phyloP scores from a whole-genome alignment of 768 basidiomycete genomes.

The Russula sp. region DNA sequence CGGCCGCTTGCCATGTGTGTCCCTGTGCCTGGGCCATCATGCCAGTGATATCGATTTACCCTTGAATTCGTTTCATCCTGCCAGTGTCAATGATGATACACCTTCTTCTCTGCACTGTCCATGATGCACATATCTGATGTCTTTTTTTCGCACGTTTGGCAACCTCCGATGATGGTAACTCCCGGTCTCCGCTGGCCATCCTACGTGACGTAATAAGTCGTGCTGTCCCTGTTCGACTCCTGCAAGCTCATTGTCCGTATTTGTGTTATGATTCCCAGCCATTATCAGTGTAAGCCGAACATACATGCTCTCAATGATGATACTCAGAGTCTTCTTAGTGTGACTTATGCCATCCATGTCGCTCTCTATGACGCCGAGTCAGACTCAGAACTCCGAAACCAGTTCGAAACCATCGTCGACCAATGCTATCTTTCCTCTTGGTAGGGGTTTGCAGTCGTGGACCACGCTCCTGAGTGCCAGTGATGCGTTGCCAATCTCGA shows the following conservation, averaged over 20 bases:
- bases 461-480: slow-evolving; percentile 32
- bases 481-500: slow-evolving; percentile 33
- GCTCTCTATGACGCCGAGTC: slow-evolving; percentile 21
- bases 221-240: not conserved
- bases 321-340: not conserved
- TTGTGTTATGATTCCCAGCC: too few species aligned
- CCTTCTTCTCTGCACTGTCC: too few species aligned
- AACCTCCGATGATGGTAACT: not conserved
- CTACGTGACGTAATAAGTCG: not conserved
- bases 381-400: not conserved
- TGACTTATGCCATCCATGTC: slow-evolving; percentile 2
- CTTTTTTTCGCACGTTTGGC: not conserved
- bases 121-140: too few species aligned
- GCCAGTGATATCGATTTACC: too few species aligned
- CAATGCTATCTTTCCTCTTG: slow-evolving; percentile 32
- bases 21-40: too few species aligned
- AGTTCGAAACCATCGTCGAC: not conserved
- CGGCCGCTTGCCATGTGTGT: too few species aligned
- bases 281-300: not conserved
- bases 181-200: too few species aligned
- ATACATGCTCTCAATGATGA: not conserved
- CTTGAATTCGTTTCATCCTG: too few species aligned
- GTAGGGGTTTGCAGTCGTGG: slow-evolving; percentile 31
- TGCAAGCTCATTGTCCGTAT: not conserved
- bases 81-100: too few species aligned